Evolutionary conservation across 1,284 basidiomycete species (phyloP), one percentile per base, ranked within the genome.

Genomic region (Sanghuangporus weigelae): DNA sequence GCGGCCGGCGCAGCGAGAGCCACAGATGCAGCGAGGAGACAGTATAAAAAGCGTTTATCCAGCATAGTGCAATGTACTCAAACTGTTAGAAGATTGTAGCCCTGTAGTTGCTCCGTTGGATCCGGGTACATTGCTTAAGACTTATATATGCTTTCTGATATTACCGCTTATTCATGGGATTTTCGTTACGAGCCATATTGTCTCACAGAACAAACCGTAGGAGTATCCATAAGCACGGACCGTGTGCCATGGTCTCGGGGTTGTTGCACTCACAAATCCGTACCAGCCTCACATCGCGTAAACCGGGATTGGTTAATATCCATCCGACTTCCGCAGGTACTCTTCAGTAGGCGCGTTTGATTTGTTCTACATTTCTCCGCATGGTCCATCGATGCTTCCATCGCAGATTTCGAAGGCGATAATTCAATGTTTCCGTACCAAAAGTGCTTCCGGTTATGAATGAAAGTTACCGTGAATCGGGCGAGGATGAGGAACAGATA

Each of bases 1-100:
- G 21, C 58, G n/a, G 63, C 58, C 40, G 63, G 63, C 16, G 59
- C 63, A 8, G 63, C 62, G 5, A 59, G n/a, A 4, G 48, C 39
- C 23, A 38, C 49, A 7, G 62, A 63, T 3, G 57, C 57, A 36
- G 51, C 21, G 26, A 59, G 16, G 44, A 63, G 38, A 38, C 55
- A 63, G 39, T 53, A 58, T 40, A 63, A 26, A 23, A 59, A 38
- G 21, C 31, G 48, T 11, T 42, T 26, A n/a, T 57, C 49, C 48
- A 59, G 50, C 62, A 63, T 63, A 11, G 14, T 46, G 21, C 7
- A 7, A 7, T 46, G 44, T 19, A n/a, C 6, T 46, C 7, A 46
- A 16, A n/a, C 16, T 19, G 21, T 26, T 16, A n/a, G 44, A 31
- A 8, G 57, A 51, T n/a, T 14, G 53, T 38, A 21, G 7, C 31